These are phyloP conservation scores for Scutellaria barbata DNA, from an alignment of 257 asterid species.

Conservation along the genomic window DNA sequence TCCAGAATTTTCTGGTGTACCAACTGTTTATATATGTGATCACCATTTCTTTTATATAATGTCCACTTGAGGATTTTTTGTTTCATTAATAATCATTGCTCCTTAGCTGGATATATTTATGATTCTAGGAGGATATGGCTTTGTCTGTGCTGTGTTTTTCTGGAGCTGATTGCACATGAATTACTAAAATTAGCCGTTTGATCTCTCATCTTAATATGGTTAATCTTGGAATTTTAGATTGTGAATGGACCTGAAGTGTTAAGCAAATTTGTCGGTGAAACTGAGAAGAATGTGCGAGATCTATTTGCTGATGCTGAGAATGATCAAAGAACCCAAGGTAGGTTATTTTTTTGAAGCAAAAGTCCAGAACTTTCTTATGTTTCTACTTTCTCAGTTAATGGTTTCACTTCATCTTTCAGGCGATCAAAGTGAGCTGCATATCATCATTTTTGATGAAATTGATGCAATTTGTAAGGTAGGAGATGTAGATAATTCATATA, in stretches of 20 bases:
- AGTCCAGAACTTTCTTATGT: not conserved
- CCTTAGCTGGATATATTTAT: conserved; percentile 19
- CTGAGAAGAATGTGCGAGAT: conserved; percentile 97
- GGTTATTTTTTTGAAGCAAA: conserved; percentile 32
- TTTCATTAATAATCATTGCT: conserved; percentile 16
- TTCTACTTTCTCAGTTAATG: conserved; percentile 32
- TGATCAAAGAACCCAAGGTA: conserved; percentile 91
- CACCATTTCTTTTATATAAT: not conserved
- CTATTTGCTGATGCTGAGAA: conserved; percentile 99
- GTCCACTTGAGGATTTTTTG: conserved; percentile 17
- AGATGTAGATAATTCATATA: conserved; percentile 24
- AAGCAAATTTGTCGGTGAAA: conserved; percentile 97
- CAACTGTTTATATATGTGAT: conserved; percentile 10
- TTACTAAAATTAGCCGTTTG: conserved; percentile 5
- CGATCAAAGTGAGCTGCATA: conserved; percentile 96
- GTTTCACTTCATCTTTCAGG: conserved; percentile 61
- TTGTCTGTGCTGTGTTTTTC: conserved; percentile 10
- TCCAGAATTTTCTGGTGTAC: not conserved
- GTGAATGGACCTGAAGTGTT: conserved; percentile 99
- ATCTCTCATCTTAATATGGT: conserved; percentile 31
- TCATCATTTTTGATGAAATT: conserved; percentile 97
- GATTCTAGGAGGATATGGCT: conserved; percentile 29
- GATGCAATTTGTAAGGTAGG: conserved; percentile 99
- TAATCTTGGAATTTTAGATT: conserved; percentile 56
- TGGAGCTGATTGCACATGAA: conserved; percentile 29